These are phyloP conservation scores for Pholiota molesta DNA, from an alignment of 768 basidiomycete species.

Conservation along the genomic window DNA sequence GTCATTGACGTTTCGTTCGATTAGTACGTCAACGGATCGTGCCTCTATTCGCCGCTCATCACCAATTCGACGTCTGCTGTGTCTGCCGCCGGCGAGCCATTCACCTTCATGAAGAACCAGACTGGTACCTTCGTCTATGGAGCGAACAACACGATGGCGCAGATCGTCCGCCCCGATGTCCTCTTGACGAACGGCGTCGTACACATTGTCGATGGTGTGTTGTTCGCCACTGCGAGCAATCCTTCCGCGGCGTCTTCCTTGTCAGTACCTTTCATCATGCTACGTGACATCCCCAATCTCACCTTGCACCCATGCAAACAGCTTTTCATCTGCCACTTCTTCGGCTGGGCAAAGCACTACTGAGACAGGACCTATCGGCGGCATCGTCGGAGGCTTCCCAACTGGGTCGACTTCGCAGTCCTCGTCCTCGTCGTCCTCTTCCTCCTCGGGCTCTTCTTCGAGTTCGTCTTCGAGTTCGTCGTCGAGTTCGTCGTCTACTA, in stretches of 20 bases:
- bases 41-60: conserved; percentile 62
- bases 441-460: conserved; percentile 15
- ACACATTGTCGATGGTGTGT: conserved; percentile 60
- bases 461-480: neutral
- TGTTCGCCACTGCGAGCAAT: conserved; percentile 48
- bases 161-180: conserved; percentile 60
- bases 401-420: neutral
- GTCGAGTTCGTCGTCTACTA: conserved; percentile 10
- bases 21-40: conserved; percentile 69
- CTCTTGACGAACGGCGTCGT: conserved; percentile 70
- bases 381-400: neutral
- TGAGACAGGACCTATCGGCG: conserved; percentile 18
- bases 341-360: conserved; percentile 15
- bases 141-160: conserved; percentile 32
- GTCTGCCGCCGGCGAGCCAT: conserved; percentile 59
- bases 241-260: conserved; percentile 51
- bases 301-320: conserved; percentile 31
- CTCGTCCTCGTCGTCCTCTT: conserved; percentile 12
- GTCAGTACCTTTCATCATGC: conserved; percentile 37
- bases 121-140: conserved; percentile 59
- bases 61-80: conserved; percentile 37
- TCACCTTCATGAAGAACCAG: conserved; percentile 54
- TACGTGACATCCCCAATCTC: neutral
- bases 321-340: conserved; percentile 45
- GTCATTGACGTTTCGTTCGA: neutral